Evolutionary conservation across 306 rosid genomes (phyloP).

Genomic region (Trifolium fragiferum): DNA sequence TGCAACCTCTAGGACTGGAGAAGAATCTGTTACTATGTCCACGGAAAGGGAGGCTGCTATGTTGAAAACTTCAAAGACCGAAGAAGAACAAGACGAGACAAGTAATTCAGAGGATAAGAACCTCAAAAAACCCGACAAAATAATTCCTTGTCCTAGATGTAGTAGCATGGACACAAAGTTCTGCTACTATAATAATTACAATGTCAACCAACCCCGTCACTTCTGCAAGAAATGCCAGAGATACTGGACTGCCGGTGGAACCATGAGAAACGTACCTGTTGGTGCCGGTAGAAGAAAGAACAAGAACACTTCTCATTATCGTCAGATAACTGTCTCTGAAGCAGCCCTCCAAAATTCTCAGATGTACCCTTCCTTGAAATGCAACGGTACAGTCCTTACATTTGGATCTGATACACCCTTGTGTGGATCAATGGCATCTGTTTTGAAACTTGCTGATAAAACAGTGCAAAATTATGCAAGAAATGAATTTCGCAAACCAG

Average conservation of each 20-base stretch:
- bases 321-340: conserved; percentile 61
- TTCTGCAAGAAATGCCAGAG: conserved; percentile 94
- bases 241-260: conserved; percentile 96
- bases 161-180: conserved; percentile 90
- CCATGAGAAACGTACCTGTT: conserved; percentile 83
- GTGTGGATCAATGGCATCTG: conserved; percentile 64
- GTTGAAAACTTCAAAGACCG: conserved; percentile 55
- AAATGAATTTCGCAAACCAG: conserved; percentile 55
- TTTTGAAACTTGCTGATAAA: conserved; percentile 46
- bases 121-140: conserved; percentile 78
- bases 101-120: conserved; percentile 61
- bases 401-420: conserved; percentile 69
- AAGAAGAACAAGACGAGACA: conserved; percentile 67
- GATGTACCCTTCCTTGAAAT: conserved; percentile 46
- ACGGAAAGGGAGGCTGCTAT: conserved; percentile 53
- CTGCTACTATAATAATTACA: conserved; percentile 88
- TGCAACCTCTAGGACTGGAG: conserved; percentile 39
- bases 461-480: conserved; percentile 31
- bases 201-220: conserved; percentile 90
- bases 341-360: conserved; percentile 46
- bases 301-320: conserved; percentile 60
- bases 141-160: conserved; percentile 86
- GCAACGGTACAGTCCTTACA: conserved; percentile 60
- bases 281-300: conserved; percentile 92
- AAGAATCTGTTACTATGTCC: conserved; percentile 51